A percentile compares a stretch with the other conserved stretches of the same genome.
Evolutionary conservation across 805 yeast species (phyloP).

Genomic region (Kluyveromyces dobzhanskii): DNA sequence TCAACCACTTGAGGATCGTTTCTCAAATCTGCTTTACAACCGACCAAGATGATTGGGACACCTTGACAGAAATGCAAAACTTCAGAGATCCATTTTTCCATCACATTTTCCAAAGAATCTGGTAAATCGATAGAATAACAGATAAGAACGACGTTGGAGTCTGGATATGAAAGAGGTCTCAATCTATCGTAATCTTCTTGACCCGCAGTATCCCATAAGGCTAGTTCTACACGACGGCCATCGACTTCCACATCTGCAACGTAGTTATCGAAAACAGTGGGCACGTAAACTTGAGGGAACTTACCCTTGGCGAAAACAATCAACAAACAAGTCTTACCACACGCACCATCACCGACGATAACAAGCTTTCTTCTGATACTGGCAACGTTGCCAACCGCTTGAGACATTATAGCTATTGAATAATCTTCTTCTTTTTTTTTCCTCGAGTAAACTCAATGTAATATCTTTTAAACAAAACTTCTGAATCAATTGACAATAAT

Average conservation of each 20-base stretch:
- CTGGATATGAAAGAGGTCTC: conserved; percentile 85
- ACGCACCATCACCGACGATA: conserved; percentile 95
- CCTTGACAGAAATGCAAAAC: conserved; percentile 90
- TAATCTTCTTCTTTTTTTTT: background rate
- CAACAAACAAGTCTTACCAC: conserved; percentile 89
- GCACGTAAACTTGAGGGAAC: conserved; percentile 90
- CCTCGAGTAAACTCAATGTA: too few relatives aligned
- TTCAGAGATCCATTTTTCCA: conserved; percentile 92
- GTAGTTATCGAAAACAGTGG: conserved; percentile 94
- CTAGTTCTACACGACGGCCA: conserved; percentile 85
- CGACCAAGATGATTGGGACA: conserved; percentile 85
- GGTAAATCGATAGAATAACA: conserved; percentile 88
- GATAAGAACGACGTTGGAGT: conserved; percentile 81
- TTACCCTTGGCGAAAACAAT: conserved; percentile 80
- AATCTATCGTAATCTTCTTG: conserved; percentile 95
- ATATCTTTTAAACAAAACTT: too few relatives aligned
- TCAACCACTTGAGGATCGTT: conserved; percentile 71
- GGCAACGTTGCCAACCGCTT: conserved; percentile 10
- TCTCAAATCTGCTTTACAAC: conserved; percentile 85
- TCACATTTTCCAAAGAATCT: conserved; percentile 85
- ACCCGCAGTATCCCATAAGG: conserved; percentile 97
- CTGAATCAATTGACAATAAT: too few relatives aligned
- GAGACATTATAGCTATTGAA: conserved; percentile 4
- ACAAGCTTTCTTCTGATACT: conserved; percentile 55
- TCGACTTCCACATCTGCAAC: conserved; percentile 92